These are phyloP conservation scores for Senna siamea DNA, from an alignment of 306 rosid genomes.

Conservation along the genomic window DNA sequence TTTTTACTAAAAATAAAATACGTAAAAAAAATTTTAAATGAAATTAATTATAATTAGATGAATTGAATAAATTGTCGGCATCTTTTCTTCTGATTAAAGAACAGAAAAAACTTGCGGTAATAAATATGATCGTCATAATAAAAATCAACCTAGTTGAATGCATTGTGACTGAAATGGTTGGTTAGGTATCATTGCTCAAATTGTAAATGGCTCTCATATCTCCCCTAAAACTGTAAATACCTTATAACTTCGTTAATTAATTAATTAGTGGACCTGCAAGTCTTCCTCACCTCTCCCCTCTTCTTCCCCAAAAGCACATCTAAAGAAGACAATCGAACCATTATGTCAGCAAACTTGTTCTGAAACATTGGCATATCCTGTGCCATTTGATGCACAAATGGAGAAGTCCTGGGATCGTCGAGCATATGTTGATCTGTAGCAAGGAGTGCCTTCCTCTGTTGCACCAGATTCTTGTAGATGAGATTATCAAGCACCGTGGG, in stretches of 20 bases:
- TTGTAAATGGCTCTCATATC: too few species aligned
- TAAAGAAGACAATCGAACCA: constrained; percentile 37
- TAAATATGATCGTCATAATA: too few species aligned
- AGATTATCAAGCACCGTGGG: constrained; percentile 53
- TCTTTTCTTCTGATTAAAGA: too few species aligned
- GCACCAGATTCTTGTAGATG: constrained; percentile 46
- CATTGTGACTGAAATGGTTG: too few species aligned
- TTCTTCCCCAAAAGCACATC: constrained; percentile 48
- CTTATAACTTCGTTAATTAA: neutral
- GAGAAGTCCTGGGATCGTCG: constrained; percentile 43
- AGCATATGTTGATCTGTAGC: constrained; percentile 47
- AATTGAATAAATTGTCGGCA: too few species aligned
- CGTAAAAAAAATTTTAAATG: too few species aligned
- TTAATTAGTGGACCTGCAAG: constrained; percentile 54
- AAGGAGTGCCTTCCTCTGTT: constrained; percentile 46
- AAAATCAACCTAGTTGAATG: too few species aligned
- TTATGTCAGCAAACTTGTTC: constrained; percentile 39
- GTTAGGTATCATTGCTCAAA: too few species aligned
- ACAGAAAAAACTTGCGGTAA: too few species aligned
- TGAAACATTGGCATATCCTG: constrained; percentile 8
- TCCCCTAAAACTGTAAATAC: too few species aligned
- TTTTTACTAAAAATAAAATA: too few species aligned
- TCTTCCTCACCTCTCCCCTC: constrained; percentile 60
- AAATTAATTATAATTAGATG: too few species aligned
- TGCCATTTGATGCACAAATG: constrained; percentile 46